Evolutionary conservation across 129 eudicot genomes (phyloP), one percentile per base, ranked within the genome.

Genomic region (Rutidosis leptorrhynchoides): DNA sequence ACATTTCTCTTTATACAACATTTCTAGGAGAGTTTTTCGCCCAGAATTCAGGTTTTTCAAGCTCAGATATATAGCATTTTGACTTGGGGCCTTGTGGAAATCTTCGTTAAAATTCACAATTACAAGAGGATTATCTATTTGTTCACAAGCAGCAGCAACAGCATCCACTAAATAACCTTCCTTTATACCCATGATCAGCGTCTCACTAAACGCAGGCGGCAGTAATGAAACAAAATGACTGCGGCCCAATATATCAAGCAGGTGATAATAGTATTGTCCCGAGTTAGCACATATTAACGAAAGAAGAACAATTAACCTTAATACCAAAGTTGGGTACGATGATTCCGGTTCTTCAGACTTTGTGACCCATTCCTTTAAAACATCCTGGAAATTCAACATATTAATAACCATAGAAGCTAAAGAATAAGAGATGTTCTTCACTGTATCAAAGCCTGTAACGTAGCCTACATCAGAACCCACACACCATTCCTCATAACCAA

Each of bases 121-220:
- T 15, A 89, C 84, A 4, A 89, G 80, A 25, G 90, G 94, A 65
- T 89, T 78, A 24, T 67, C 81, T 43, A 83, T 70, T 52, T 48
- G 30, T 21, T 68, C 33, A 16, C 85, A 58, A 0, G 82, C 90
- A 17, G 21, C 29, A 45, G n/a, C n/a, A n/a, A 89, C 26, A 11
- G 73, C 78, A 57, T 69, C 58, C 3, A 76, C 27, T 7, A 37
- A 11, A 37, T 16, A 59, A 22, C 37, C 27, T 33, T 35, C 67
- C 20, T 56, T 64, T 15, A 63, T 6, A 17, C 53, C 62, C 32
- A 40, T 32, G 25, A 27, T 14, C 17, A 83, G 64, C 43, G 73
- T 78, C 25, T 66, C 65, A 32, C 14, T 16, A 16, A 89, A 85
- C 16, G 15, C 67, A 61, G 17, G 16, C 3, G 94, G 96, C 65